Conservation (phyloP, 2,329 filamentous ascomycete species). For the Zymoseptoria tritici region DNA sequence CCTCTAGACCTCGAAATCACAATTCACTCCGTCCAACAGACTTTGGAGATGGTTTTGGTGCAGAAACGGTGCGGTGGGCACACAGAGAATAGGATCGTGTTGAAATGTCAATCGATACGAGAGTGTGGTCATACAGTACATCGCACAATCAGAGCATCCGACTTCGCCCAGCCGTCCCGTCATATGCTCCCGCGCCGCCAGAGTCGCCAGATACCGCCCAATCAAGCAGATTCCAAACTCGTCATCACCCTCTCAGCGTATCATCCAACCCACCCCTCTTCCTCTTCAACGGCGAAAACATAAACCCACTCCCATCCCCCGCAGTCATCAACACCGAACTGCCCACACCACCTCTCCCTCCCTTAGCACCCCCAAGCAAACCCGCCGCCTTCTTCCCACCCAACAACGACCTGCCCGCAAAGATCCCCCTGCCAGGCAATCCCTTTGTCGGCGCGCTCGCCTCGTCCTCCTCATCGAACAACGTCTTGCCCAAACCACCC, state of each 20-base stretch:
- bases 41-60: too few species aligned
- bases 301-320: conserved; percentile 31
- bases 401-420: conserved; percentile 17
- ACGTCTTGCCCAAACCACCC: conserved; percentile 31
- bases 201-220: not conserved
- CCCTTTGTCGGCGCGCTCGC: conserved; percentile 19
- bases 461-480: conserved; percentile 35
- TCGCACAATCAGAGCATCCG: not conserved
- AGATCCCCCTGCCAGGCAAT: conserved; percentile 10
- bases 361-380: conserved; percentile 19
- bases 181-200: not conserved
- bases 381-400: conserved; percentile 26
- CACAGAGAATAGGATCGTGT: not conserved
- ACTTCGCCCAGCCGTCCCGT: not conserved
- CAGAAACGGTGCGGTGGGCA: too few species aligned
- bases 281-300: conserved; percentile 33
- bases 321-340: conserved; percentile 24
- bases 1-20: too few species aligned
- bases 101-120: not conserved
- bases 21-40: too few species aligned
- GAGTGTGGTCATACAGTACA: not conserved
- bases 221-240: not conserved
- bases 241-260: conserved; percentile 22
- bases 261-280: conserved; percentile 27
- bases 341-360: not conserved